Evolutionary conservation across 2,329 filamentous ascomycete genomes (phyloP).

Genomic region (Colletotrichum higginsianum): DNA sequence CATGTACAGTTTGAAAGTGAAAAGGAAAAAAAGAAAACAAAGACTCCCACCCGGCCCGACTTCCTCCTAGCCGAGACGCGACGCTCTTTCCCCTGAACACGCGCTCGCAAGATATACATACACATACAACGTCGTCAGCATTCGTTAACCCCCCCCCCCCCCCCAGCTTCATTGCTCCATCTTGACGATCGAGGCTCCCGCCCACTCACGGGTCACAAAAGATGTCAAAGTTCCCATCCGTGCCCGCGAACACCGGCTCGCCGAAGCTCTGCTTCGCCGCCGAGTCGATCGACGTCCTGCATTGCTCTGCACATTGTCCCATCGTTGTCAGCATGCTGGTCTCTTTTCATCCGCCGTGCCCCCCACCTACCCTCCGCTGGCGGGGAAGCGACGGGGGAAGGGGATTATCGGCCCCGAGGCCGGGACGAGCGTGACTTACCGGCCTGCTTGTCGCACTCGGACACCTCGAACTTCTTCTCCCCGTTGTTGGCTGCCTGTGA

Average conservation of each 20-base stretch:
- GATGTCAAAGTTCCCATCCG: slow-evolving; percentile 61
- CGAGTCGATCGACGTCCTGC: slow-evolving; percentile 53
- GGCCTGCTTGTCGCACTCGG: slow-evolving; percentile 62
- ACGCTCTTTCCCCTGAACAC: slow-evolving; percentile 14
- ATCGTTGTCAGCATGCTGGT: not conserved
- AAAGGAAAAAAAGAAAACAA: too few species aligned
- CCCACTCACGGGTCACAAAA: slow-evolving; percentile 59
- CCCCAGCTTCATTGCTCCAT: not conserved
- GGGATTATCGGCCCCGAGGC: not conserved
- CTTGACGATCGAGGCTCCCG: not conserved
- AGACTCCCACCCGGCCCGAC: not conserved
- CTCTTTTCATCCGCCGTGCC: not conserved
- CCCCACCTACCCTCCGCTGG: not conserved
- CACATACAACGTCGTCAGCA: not conserved
- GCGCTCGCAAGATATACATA: not conserved
- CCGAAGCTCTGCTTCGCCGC: slow-evolving; percentile 46
- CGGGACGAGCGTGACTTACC: slow-evolving; percentile 52
- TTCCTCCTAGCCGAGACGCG: too few species aligned
- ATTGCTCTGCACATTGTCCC: slow-evolving; percentile 51
- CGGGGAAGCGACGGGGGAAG: not conserved
- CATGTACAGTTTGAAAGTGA: not conserved
- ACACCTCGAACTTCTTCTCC: slow-evolving; percentile 53
- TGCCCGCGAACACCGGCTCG: slow-evolving; percentile 54
- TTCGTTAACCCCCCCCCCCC: too few species aligned
- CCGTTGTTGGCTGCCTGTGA: slow-evolving; percentile 58